Evolutionary conservation across 352 stramenopile species (phyloP).

Genomic region (Phytopythium helicoides): DNA sequence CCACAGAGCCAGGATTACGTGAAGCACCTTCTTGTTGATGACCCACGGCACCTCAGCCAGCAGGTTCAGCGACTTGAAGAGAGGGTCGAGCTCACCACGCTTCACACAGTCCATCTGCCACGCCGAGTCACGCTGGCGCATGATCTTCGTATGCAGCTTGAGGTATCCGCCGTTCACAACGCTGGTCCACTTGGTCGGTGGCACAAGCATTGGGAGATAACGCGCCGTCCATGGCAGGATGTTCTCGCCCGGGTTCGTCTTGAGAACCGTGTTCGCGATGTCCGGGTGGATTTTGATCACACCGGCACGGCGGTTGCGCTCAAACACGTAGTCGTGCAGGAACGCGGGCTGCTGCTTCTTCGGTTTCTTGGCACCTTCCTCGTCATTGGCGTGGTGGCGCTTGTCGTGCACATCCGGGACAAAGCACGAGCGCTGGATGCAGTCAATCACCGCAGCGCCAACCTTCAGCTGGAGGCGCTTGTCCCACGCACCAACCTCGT

Average conservation of each 20-base stretch:
- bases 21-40: slow-evolving; percentile 94
- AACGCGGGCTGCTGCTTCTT: slow-evolving; percentile 55
- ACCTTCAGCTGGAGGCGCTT: slow-evolving; percentile 90
- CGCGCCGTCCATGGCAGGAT: slow-evolving; percentile 77
- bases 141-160: slow-evolving; percentile 90
- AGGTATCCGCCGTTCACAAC: slow-evolving; percentile 93
- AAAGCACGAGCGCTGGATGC: slow-evolving; percentile 79
- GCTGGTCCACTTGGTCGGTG: slow-evolving; percentile 89
- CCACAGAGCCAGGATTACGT: slow-evolving; percentile 92
- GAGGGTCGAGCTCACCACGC: slow-evolving; percentile 74
- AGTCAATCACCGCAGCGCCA: slow-evolving; percentile 73
- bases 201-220: slow-evolving; percentile 96
- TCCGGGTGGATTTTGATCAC: slow-evolving; percentile 72
- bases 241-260: slow-evolving; percentile 50
- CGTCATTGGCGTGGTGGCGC: not conserved
- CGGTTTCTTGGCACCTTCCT: slow-evolving; percentile 9
- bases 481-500: slow-evolving; percentile 84
- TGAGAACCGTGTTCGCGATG: slow-evolving; percentile 53
- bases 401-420: slow-evolving; percentile 27
- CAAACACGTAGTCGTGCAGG: slow-evolving; percentile 76
- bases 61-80: slow-evolving; percentile 92
- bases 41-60: slow-evolving; percentile 93
- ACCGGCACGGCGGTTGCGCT: slow-evolving; percentile 73
- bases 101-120: slow-evolving; percentile 90
- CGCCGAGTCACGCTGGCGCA: slow-evolving; percentile 84